Evolutionary conservation across 192 early-diverging fungal species (phyloP).

Genomic region (Diversispora epigaea): DNA sequence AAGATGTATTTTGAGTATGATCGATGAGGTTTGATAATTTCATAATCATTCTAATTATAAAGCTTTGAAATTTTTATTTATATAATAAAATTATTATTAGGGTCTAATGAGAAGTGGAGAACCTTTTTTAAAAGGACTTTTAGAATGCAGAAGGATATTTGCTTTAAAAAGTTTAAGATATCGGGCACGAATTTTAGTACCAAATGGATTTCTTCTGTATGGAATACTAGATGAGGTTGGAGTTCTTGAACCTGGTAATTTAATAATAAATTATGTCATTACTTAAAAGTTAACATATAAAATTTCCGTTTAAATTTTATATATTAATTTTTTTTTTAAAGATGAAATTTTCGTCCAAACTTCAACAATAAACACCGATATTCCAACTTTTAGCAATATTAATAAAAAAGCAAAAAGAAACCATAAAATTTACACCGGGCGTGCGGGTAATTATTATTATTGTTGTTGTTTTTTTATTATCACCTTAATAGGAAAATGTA

Average conservation of each 20-base stretch:
- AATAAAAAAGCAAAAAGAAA: neutral
- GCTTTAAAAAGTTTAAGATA: slow-evolving; percentile 48
- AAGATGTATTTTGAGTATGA: slow-evolving; percentile 1
- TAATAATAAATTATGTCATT: neutral
- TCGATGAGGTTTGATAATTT: neutral
- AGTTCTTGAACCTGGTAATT: slow-evolving; percentile 33
- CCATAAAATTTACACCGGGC: neutral
- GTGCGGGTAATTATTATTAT: neutral
- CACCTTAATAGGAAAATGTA: neutral
- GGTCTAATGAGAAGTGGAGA: slow-evolving; percentile 45
- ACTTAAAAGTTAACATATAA: neutral
- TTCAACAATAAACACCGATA: neutral
- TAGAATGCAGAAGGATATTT: slow-evolving; percentile 45
- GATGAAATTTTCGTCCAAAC: slow-evolving; percentile 56
- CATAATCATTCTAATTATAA: neutral
- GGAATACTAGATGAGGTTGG: slow-evolving; percentile 58
- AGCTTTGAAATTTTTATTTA: neutral
- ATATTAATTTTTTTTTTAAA: neutral
- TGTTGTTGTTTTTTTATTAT: neutral
- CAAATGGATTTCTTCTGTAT: slow-evolving; percentile 49
- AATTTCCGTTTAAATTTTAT: neutral
- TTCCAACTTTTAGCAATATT: neutral
- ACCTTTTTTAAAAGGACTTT: slow-evolving; percentile 45
- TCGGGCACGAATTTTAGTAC: slow-evolving; percentile 54
- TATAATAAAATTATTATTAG: neutral